Base-by-base conservation (phyloP, 768 basidiomycete species). In the Rhizopogon salebrosus region DNA sequence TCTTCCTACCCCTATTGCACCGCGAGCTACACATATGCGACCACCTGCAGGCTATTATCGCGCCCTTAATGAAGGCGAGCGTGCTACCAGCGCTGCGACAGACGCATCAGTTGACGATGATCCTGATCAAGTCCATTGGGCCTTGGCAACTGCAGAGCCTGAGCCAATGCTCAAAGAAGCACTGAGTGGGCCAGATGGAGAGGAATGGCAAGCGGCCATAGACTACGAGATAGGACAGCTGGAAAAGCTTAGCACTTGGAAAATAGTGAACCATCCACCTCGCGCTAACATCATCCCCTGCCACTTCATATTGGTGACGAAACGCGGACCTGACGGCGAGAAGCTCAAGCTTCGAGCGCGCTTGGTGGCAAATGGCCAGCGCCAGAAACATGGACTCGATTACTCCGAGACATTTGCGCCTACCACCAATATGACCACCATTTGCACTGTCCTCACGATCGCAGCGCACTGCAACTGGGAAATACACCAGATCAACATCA, bases 261-360 rank as follows among this genome's bases (percentile, higher is more conserved):
- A 62, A 16, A 34, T 62, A 23, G 59, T 59, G 3, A 46, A 54
- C 13, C 31, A 61, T 31, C 71, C 70, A 18, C 23, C 40, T 1
- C 60, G 60, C 26, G 51, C 57, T 14, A 72, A 67, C 34, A 39
- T 63, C 9, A 61, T 73, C 39, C 63, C 62, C 2, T 58, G 55
- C 22, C 51, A 52, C 42, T 52, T 16, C 3, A 14, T 52, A 5
- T 11, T 52, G 4, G 35, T 9, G 2, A 52, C 51, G 0, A 52
- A 52, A 26, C 20, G 11, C 1, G 42, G 42, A 0, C 51, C 41
- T 3, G 16, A 43, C 14, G 20, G 51, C 1, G 35, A 52, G 6
- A 46, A 43, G 7, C 0, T 46, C 4, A 42, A 52, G 31, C 24
- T 43, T 0, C 10, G 24, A 1, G 51, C 51, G 8, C 31, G 16